A percentile compares a stretch with the other conserved stretches of the same genome.
Conservation (phyloP, 78 protist genomes). For the Fonticula alba region DNA sequence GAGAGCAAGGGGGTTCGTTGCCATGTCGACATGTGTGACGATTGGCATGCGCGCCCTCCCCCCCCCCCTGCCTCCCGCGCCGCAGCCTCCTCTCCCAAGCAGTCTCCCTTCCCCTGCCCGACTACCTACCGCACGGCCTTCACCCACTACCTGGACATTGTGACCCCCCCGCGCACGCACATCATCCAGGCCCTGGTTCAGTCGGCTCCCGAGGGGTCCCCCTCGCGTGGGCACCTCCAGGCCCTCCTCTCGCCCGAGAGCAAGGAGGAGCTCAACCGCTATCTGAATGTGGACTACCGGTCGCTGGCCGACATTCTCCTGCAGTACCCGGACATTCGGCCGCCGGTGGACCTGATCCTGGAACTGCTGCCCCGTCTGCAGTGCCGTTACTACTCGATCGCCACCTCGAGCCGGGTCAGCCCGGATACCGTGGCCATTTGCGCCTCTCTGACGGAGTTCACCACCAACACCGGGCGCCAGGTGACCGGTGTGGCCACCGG, state of each 20-base stretch:
- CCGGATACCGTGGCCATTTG: constrained; percentile 39
- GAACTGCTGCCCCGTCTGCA: constrained; percentile 54
- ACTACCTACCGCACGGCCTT: constrained; percentile 23
- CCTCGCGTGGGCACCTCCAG: constrained; percentile 1
- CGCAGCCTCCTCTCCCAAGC: background rate
- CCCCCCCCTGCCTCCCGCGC: no score
- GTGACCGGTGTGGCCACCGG: no score
- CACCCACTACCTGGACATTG: constrained; percentile 18
- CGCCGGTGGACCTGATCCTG: constrained; percentile 42
- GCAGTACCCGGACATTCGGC: constrained; percentile 19
- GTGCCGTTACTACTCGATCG: constrained; percentile 39
- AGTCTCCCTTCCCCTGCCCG: constrained; percentile 25
- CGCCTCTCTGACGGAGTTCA: constrained; percentile 8
- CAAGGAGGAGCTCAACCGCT: background rate
- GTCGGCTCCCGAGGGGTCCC: no score
- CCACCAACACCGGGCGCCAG: background rate
- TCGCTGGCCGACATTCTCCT: constrained; percentile 14
- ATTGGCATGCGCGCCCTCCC: no score
- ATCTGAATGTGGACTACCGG: background rate
- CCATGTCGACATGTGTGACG: no score
- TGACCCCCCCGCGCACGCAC: background rate
- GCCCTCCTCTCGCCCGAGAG: constrained; percentile 6
- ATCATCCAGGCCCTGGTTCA: constrained; percentile 1
- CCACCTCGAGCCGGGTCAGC: constrained; percentile 8
- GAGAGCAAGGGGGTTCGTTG: no score